Evolutionary conservation across 2,329 filamentous ascomycete genomes (phyloP), one percentile per base, ranked within the genome.

Genomic region (Clonostachys rhizophaga): DNA sequence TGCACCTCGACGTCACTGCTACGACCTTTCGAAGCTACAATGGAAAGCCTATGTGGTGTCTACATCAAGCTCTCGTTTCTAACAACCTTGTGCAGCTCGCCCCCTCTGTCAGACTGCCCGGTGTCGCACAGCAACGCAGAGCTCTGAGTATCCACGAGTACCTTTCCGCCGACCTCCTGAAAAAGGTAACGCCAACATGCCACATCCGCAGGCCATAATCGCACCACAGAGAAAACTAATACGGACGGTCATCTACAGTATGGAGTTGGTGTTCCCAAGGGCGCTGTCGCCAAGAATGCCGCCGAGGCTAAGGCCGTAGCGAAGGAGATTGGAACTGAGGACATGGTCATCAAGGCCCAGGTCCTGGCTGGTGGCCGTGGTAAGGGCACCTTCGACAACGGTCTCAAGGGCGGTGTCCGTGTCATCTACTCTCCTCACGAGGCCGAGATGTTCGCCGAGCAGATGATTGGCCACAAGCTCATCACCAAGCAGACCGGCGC

Each of bases 381-480:
- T 74, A 99, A 99, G 81, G 94, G 94, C 59, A 86, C 84, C 60
- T 99, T 99, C 67, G 91, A 96, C 76, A 97, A 96, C 73, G 94
- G 94, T 62, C 86, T 99, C 68, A 99, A 99, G 81, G 94, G 94
- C 63, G 94, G 94, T 77, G 94, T 99, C 60, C 86, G 94, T 62
- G 91, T 99, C 63, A 95, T 99, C 74, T 99, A 97, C 83, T 97
- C 92, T 78, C 89, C 94, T 50, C 91, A 91, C 61, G 83, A 87
- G 79, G 94, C 94, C 65, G 88, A 90, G 79, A 96, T 97, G 84
- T 96, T 99, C 68, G 92, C 94, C 59, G 83, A 92, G 60, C 91
- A 99, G 79, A 99, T 99, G 94, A 97, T 99, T 72, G 94, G 94
- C 66, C 92, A 99, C 78, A 96, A 96, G 76, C 90, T 99, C 72